Evolutionary conservation across 768 basidiomycete species (phyloP).

Genomic region (Xerocomellus chrysenteron): DNA sequence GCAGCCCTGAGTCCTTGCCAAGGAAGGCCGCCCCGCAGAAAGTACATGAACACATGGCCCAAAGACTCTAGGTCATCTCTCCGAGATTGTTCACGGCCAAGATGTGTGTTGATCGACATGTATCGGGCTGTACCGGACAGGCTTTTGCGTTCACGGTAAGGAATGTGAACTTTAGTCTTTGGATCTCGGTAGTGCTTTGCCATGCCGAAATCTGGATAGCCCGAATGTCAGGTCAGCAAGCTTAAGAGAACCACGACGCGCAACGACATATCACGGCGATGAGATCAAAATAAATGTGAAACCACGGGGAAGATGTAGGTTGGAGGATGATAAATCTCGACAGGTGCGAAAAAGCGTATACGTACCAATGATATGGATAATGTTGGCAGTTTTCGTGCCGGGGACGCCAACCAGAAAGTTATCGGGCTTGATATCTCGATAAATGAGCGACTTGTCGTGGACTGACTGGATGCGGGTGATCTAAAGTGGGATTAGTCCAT

Average conservation of each 20-base stretch:
- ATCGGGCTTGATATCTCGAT: slow-evolving; percentile 98
- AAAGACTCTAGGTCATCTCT: slow-evolving; percentile 96
- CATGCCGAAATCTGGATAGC: slow-evolving; percentile 88
- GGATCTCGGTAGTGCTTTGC: slow-evolving; percentile 99
- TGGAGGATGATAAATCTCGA: slow-evolving; percentile 8
- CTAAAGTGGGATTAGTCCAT: slow-evolving; percentile 42
- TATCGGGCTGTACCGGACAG: slow-evolving; percentile 96
- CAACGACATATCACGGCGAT: slow-evolving; percentile 1
- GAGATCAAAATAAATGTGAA: background rate
- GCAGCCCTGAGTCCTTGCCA: slow-evolving; percentile 98
- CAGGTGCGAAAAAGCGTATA: slow-evolving; percentile 11
- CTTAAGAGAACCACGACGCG: background rate
- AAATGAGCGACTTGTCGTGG: slow-evolving; percentile 98
- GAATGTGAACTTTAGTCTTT: slow-evolving; percentile 96
- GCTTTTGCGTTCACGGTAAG: slow-evolving; percentile 98
- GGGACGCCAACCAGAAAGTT: slow-evolving; percentile 98
- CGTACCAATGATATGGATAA: slow-evolving; percentile 83
- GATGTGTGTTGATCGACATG: slow-evolving; percentile 99
- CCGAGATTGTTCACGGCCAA: slow-evolving; percentile 92
- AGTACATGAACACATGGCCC: slow-evolving; percentile 99
- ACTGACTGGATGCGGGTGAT: slow-evolving; percentile 95
- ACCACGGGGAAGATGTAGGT: background rate
- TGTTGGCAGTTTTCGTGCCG: slow-evolving; percentile 85
- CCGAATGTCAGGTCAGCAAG: slow-evolving; percentile 7
- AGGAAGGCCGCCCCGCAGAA: slow-evolving; percentile 91